Conservation (phyloP, 2,329 filamentous ascomycete species). For the Arthroderma sp. region DNA sequence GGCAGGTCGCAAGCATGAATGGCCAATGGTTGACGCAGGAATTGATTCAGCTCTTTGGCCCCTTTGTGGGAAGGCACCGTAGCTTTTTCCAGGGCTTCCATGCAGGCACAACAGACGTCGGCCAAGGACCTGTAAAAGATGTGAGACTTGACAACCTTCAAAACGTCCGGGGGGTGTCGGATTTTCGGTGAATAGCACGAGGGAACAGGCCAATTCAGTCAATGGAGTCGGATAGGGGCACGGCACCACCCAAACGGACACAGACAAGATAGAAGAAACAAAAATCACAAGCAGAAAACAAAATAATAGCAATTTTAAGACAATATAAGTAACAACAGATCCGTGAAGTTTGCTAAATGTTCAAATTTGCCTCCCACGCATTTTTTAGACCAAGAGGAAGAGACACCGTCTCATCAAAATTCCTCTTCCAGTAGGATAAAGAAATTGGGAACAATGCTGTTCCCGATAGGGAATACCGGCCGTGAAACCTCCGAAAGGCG, state of each 20-base stretch:
- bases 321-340: not conserved
- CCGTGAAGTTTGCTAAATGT: slow-evolving; percentile 4
- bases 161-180: not conserved
- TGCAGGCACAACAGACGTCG: not conserved
- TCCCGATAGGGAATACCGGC: slow-evolving; percentile 1
- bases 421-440: slow-evolving; percentile 4
- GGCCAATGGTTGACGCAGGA: not conserved
- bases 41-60: not conserved
- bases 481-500: slow-evolving; percentile 1
- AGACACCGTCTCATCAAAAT: slow-evolving; percentile 1
- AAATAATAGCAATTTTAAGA: slow-evolving; percentile 7
- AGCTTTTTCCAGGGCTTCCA: not conserved
- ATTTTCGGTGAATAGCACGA: not conserved
- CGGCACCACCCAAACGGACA: not conserved
- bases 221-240: not conserved
- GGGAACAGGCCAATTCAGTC: not conserved
- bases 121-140: not conserved
- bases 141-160: not conserved
- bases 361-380: slow-evolving; percentile 4
- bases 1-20: not conserved
- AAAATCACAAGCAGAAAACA: not conserved
- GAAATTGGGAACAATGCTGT: not conserved
- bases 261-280: not conserved
- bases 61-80: not conserved
- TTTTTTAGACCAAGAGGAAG: slow-evolving; percentile 6